Evolutionary conservation across 257 asterid genomes (phyloP).

Genomic region (Cruciata laevipes): DNA sequence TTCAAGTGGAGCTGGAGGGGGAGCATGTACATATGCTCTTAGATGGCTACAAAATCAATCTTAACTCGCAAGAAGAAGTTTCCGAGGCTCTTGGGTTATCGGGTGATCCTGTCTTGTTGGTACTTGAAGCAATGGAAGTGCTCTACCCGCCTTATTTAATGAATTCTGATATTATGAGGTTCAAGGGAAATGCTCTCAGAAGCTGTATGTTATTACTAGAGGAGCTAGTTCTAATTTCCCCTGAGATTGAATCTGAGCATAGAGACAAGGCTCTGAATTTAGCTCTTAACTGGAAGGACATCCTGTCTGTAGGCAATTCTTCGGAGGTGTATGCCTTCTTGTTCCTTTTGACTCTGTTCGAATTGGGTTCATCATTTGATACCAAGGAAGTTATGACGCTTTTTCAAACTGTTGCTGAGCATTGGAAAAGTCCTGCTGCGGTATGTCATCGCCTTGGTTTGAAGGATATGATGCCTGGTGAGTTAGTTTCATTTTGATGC

Average conservation of each 20-base stretch:
- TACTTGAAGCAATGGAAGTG: constrained; percentile 31
- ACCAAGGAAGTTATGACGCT: constrained; percentile 30
- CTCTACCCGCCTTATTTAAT: constrained; percentile 22
- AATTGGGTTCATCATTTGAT: constrained; percentile 30
- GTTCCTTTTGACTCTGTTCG: constrained; percentile 38
- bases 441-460: constrained; percentile 27
- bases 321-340: constrained; percentile 36
- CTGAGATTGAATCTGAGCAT: constrained; percentile 25
- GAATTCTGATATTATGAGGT: constrained; percentile 21
- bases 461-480: constrained; percentile 18
- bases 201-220: constrained; percentile 29
- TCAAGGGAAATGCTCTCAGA: constrained; percentile 18
- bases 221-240: constrained; percentile 29
- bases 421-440: constrained; percentile 30
- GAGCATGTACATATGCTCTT: constrained; percentile 36
- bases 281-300: constrained; percentile 37
- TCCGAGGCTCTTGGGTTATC: constrained; percentile 26
- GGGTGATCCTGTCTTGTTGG: constrained; percentile 40
- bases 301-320: constrained; percentile 14
- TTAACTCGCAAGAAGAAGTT: constrained; percentile 33
- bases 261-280: constrained; percentile 32
- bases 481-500: not conserved
- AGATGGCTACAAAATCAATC: constrained; percentile 33
- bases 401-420: constrained; percentile 20
- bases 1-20: constrained; percentile 35